phyloP scores from a whole-genome alignment of 179 eudicot genomes.

The Patellifolia procumbens region DNA sequence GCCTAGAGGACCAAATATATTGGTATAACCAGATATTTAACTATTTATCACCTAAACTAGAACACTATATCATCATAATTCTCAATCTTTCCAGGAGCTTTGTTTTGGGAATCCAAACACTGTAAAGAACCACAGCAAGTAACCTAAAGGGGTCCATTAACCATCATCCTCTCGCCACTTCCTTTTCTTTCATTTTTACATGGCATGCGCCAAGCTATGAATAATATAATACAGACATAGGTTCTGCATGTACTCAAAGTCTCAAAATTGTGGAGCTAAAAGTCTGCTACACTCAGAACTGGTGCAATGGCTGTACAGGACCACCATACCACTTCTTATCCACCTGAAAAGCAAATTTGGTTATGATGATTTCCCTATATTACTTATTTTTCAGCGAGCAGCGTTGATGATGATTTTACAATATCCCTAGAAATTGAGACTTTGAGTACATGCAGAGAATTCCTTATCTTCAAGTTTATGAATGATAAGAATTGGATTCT shows the following conservation, averaged over 20 bases:
- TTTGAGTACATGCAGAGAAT: conserved; percentile 1
- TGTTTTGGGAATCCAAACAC: not conserved
- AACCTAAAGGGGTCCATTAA: not conserved
- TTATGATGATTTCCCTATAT: not conserved
- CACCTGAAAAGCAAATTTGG: not conserved
- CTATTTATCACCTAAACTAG: no score
- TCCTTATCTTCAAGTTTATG: not conserved
- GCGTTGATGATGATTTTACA: not conserved
- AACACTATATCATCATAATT: no score
- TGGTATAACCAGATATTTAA: no score
- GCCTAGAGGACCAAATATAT: no score
- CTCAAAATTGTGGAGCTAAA: not conserved
- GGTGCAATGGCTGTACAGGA: conserved; percentile 10
- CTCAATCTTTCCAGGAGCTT: no score
- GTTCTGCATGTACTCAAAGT: not conserved
- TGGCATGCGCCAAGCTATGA: not conserved
- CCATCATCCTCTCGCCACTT: not conserved
- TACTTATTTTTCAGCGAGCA: not conserved
- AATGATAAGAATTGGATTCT: not conserved
- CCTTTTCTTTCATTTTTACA: not conserved
- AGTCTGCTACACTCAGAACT: not conserved
- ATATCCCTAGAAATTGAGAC: conserved; percentile 9
- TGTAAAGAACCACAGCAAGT: not conserved
- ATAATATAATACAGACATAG: not conserved
- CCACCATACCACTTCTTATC: not conserved